Percentiles rank a stretch among this genome's conserved stretches.
These are phyloP conservation scores for Podaxis sp. DNA, from an alignment of 768 basidiomycete species.

Conservation along the genomic window DNA sequence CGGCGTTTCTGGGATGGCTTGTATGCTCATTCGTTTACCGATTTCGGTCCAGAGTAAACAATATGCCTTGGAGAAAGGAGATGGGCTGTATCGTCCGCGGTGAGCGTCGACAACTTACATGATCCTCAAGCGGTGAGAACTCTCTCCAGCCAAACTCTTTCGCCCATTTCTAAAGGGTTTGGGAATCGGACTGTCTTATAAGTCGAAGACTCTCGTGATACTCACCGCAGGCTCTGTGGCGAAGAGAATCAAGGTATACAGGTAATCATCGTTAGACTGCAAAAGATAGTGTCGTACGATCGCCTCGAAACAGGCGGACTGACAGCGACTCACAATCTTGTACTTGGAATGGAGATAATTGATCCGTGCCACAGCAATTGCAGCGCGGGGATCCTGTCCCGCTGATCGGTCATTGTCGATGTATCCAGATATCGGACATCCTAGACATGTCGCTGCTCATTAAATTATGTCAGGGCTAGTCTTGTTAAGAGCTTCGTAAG, in stretches of 20 bases:
- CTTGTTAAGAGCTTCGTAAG: no score
- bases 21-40: slow-evolving; percentile 46
- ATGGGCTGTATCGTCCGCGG: neutral
- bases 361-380: neutral
- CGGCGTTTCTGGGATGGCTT: slow-evolving; percentile 41
- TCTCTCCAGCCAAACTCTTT: slow-evolving; percentile 13
- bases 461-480: no score
- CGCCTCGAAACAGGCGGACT: neutral
- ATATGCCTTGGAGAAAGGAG: slow-evolving; percentile 28
- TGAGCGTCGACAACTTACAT: neutral
- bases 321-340: neutral
- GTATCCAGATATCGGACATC: no score
- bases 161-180: slow-evolving; percentile 11
- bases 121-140: slow-evolving; percentile 41
- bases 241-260: slow-evolving; percentile 33
- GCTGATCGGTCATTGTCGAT: no score
- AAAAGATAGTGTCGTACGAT: neutral
- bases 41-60: slow-evolving; percentile 47
- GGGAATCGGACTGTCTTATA: neutral
- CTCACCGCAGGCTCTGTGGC: slow-evolving; percentile 26
- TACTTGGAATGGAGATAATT: neutral
- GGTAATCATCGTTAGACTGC: slow-evolving; percentile 32
- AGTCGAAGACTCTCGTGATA: neutral
- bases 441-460: no score
- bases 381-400: neutral